Conservation (phyloP, 2,329 filamentous ascomycete species). For the Calycina herbarum region DNA sequence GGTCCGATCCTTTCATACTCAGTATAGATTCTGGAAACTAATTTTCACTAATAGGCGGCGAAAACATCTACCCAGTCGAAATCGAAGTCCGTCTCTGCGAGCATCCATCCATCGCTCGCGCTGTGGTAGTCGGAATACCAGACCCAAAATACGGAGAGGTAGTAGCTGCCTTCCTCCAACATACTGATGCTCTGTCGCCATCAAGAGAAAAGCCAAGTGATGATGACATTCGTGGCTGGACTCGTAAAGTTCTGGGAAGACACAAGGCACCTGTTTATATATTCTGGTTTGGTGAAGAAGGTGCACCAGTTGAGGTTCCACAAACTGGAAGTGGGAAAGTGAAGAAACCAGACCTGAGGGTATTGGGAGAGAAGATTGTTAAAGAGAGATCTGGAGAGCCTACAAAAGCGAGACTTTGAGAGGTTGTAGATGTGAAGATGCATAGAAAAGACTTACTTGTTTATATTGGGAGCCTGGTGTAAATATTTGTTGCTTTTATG, state of each 20-base stretch:
- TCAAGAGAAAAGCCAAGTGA: slow-evolving; percentile 44
- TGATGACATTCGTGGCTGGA: slow-evolving; percentile 62
- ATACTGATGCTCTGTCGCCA: background rate
- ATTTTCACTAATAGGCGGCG: slow-evolving; percentile 43
- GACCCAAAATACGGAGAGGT: slow-evolving; percentile 66
- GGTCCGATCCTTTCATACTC: background rate
- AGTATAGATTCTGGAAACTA: background rate
- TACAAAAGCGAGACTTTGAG: slow-evolving; percentile 1
- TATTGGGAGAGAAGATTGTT: slow-evolving; percentile 26
- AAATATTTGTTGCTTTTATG: background rate
- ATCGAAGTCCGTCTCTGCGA: slow-evolving; percentile 62
- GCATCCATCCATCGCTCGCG: slow-evolving; percentile 54
- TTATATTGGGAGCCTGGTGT: background rate
- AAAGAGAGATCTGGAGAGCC: slow-evolving; percentile 10
- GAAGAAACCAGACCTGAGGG: slow-evolving; percentile 50
- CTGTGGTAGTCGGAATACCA: slow-evolving; percentile 62
- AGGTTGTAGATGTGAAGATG: background rate
- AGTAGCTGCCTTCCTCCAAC: slow-evolving; percentile 59
- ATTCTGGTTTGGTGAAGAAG: slow-evolving; percentile 71
- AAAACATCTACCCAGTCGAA: slow-evolving; percentile 56
- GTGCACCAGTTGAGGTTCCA: slow-evolving; percentile 55
- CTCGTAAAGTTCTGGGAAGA: slow-evolving; percentile 58
- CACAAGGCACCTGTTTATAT: slow-evolving; percentile 72
- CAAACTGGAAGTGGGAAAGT: slow-evolving; percentile 74
- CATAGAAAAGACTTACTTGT: background rate